Conservation (phyloP, 805 yeast genomes). For the Blastobotrys robertii region DNA sequence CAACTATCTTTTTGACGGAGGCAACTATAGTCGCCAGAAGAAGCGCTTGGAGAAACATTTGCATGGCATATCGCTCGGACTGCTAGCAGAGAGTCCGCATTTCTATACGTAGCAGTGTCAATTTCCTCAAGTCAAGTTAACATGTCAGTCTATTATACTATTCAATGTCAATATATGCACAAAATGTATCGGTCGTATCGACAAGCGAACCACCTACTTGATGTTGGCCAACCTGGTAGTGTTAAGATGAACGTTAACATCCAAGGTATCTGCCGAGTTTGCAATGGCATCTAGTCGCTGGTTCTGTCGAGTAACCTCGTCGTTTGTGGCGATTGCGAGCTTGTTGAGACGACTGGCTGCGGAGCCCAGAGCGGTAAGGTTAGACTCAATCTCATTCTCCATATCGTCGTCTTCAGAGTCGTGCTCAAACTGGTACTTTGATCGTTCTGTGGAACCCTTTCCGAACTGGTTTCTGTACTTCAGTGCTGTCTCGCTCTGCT, state of each 20-base stretch:
- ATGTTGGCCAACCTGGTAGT: constrained; percentile 49
- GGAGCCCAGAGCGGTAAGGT: constrained; percentile 66
- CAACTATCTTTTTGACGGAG: too few species aligned
- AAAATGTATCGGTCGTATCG: too few species aligned
- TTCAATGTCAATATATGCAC: too few species aligned
- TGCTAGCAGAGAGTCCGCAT: too few species aligned
- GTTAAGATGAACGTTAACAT: constrained; percentile 72
- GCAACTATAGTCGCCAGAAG: too few species aligned
- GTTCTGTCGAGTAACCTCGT: constrained; percentile 75
- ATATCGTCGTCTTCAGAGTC: constrained; percentile 90
- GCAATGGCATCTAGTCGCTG: constrained; percentile 62
- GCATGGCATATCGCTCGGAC: too few species aligned
- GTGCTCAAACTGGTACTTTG: constrained; percentile 71
- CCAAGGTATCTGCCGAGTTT: constrained; percentile 75
- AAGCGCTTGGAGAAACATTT: too few species aligned
- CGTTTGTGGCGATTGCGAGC: constrained; percentile 62
- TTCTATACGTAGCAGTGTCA: too few species aligned
- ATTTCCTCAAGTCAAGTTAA: too few species aligned
- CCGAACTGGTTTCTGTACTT: constrained; percentile 18
- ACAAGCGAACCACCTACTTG: constrained; percentile 11
- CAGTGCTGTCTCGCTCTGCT: constrained; percentile 28
- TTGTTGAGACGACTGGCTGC: constrained; percentile 62
- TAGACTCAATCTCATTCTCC: constrained; percentile 78
- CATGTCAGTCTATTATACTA: too few species aligned
- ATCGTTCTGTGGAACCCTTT: constrained; percentile 36